Base-by-base conservation (phyloP, 768 basidiomycete species). In the Lactarius indigo region DNA sequence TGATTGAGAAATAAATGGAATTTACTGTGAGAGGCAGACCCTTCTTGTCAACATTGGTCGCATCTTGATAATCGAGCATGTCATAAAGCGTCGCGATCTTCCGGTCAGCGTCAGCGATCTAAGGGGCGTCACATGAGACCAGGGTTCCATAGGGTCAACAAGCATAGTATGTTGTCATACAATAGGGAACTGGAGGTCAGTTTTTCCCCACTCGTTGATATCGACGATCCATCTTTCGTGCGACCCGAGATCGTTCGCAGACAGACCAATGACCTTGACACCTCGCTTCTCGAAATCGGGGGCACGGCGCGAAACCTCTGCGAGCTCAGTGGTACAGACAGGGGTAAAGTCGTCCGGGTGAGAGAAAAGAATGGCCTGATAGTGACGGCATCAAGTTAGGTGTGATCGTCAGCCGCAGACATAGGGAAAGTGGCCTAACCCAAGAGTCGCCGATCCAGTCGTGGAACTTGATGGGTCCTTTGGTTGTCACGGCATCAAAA, bases 251-350 rank as follows among this genome's bases (percentile, higher is more conserved):
- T 83, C 85, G 78, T 98, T 98, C 75, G 96, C 95, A 52, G 92
- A 94, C 66, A 98, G 86, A 47, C 94, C 94, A 69, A 96, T 94
- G 68, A 96, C 84, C 80, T 98, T 98, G 74, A 98, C 94, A 71
- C 87, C 86, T 68, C 97, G 90, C 74, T 88, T 87, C 59, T 79
- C 82, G 76, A 98, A 99, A 77, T 98, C 96, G 18, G 81, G 80
- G 15, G 86, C 84, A 66, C 92, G 91, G 69, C 93, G 89, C 59
- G 97, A 90, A 54, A 97, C 95, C 76, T 97, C 96, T 59, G 93
- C 95, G 42, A 98, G 89, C 81, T 98, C 97, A 63, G 97, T 99
- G 57, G 97, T 96, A 84, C 92, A 95, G 61, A 96, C 89, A 58
- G 91, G 91, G n/a, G 91, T 92, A 75, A 94, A 94, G 75, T 94